A percentile compares a stretch with the other conserved stretches of the same genome.
phyloP scores from a whole-genome alignment of 345 rosid genomes.

The Boechera stricta region DNA sequence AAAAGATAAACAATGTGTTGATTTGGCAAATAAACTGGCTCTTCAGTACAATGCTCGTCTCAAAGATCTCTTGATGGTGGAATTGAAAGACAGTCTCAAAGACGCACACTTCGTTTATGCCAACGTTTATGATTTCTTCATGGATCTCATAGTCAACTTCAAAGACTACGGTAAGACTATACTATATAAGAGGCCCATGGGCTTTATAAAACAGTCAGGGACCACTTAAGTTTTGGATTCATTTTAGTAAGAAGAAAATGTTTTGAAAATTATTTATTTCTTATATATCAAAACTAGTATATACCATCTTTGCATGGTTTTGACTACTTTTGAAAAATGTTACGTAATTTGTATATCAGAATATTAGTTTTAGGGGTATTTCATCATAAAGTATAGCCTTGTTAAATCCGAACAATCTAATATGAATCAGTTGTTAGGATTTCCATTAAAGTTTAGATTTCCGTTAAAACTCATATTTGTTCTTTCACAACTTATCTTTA shows the following conservation, averaged over 20 bases:
- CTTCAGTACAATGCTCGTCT: conserved; percentile 66
- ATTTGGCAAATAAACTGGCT: conserved; percentile 73
- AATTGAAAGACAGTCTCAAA: conserved; percentile 64
- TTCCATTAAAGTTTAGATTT: no score
- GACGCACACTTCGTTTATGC: conserved; percentile 77
- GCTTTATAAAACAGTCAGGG: neutral
- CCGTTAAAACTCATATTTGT: no score
- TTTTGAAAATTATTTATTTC: neutral
- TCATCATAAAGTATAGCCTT: no score
- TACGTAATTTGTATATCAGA: no score
- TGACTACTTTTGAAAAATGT: no score
- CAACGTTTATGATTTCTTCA: conserved; percentile 78
- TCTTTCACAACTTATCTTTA: no score
- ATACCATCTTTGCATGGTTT: neutral
- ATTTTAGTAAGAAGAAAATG: neutral
- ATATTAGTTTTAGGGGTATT: no score
- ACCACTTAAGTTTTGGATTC: neutral
- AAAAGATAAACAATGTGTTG: conserved; percentile 70
- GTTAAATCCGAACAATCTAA: no score
- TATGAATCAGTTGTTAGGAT: no score
- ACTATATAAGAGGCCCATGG: neutral
- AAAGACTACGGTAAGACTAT: conserved; percentile 60
- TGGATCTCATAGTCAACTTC: conserved; percentile 87
- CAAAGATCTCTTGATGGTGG: conserved; percentile 64
- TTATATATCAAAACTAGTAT: neutral